phyloP scores from a whole-genome alignment of 2,329 filamentous ascomycete genomes.

The Aspergillus flavus region DNA sequence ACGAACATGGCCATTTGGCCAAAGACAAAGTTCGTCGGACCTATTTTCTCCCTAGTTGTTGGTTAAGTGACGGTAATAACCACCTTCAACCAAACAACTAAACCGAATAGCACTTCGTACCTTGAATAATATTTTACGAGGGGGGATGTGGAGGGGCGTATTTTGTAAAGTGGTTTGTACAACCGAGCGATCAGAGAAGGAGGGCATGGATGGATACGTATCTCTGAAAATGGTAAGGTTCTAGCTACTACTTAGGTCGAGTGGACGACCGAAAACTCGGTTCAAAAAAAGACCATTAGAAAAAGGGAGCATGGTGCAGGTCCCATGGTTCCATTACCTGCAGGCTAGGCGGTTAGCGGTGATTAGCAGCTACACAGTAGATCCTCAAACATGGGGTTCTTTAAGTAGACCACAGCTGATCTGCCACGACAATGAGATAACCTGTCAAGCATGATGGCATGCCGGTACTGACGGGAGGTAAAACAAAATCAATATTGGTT shows the following conservation, averaged over 20 bases:
- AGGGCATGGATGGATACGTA: conserved; percentile 9
- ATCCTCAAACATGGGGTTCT: conserved; percentile 14
- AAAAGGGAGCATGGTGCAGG: conserved; percentile 17
- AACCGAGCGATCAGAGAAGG: conserved; percentile 7
- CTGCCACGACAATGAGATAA: not conserved
- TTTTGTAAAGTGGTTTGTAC: conserved; percentile 14
- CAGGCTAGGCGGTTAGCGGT: conserved; percentile 17
- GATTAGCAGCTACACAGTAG: conserved; percentile 22
- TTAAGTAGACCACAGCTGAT: conserved; percentile 14
- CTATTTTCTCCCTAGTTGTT: not conserved
- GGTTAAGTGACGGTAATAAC: not conserved
- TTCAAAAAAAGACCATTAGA: conserved; percentile 13
- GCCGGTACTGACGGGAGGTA: not conserved
- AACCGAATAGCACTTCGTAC: not conserved
- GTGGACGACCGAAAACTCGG: conserved; percentile 21
- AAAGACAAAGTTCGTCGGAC: not conserved
- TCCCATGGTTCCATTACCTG: conserved; percentile 18
- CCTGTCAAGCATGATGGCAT: not conserved
- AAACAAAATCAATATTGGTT: not conserved
- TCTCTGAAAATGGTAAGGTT: conserved; percentile 17
- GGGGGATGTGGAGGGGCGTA: conserved; percentile 11
- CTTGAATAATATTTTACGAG: conserved; percentile 9
- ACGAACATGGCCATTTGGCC: not conserved
- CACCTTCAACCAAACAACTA: not conserved
- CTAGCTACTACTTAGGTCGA: conserved; percentile 6